Evolutionary conservation across 2,329 filamentous ascomycete genomes (phyloP), one percentile per base, ranked within the genome.

Genomic region (Fusarium papillatum): DNA sequence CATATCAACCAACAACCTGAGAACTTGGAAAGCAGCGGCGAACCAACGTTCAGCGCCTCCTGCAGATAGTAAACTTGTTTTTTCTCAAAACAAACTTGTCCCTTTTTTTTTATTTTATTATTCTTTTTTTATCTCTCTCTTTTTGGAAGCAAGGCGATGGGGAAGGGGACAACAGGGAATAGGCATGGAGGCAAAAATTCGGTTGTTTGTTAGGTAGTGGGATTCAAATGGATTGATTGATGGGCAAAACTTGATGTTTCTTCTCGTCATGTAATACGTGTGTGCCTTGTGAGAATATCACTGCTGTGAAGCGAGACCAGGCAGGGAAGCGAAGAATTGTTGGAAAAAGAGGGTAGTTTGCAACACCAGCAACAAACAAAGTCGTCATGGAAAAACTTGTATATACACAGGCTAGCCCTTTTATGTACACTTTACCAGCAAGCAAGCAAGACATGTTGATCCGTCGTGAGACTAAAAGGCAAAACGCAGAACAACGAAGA

Each of bases 91-190:
- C 46, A 53, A 57, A 57, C 31, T 36, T 57, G 53, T 57, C 53
- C 53, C 53, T 57, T 57, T 57, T 53, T 48, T 53, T 34, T 57
- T 22, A 34, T 14, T n/a, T 55, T 55, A 55, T 55, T 55, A 55
- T 55, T 34, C 34, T 39, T 26, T 24, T 24, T 66, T 34, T 39
- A 26, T 69, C 22, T 38, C 14, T 69, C 53, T 71, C 34, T 70
- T 64, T 70, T 75, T 73, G 76, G 76, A 77, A 78, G 76, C 76
- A 78, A 74, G 77, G 77, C 77, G 77, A 79, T 79, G 77, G 74
- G 74, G 60, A 41, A 38, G 59, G 70, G 59, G 36, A 57, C 53
- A 71, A 66, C 71, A 71, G 74, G 74, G 71, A 76, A 76, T 66
- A 74, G 77, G 77, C 77, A 79, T 74, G 74, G 77, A 50, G 77